Base-by-base conservation (phyloP, 2,329 filamentous ascomycete species). In the Cladorrhinum sp. region DNA sequence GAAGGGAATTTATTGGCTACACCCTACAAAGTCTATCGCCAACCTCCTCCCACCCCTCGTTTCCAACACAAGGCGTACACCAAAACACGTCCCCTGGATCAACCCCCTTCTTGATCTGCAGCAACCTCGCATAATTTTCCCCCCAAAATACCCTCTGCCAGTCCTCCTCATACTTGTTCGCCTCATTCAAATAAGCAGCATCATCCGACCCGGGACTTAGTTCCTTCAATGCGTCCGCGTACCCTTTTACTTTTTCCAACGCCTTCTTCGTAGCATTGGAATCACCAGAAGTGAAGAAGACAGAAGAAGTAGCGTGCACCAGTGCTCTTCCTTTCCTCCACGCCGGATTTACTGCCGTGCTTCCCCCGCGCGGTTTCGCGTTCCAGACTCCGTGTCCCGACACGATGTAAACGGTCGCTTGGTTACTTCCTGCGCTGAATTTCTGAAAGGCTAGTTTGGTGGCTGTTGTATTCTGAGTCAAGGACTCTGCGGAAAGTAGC, bases 41-140 rank as follows among this genome's bases (percentile, higher is more conserved):
- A 2, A 65, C 59, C 58, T 68, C 62, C 22, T 58, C n/a, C 67
- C 71, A 73, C 12, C 67, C 38, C 57, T 72, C 70, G 56, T 66
- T 72, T 4, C 74, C 74, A 6, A 76, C 74, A 57, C 74, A 76
- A n/a, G 72, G 68, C 50, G 69, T 66, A 65, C 74, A 76, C 62
- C 74, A 75, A 58, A 78, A 74, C 9, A 78, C 69, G 65, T 75
- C 75, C 1, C 66, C 67, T 0, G 75, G 76, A 60, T 78, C 75
- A 13, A 75, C 65, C 0, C 64, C 59, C 20, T 66, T 62, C 65
- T 78, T 78, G 55, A 77, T 73, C 23, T 61, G 18, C 23, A 73
- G 64, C 29, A 78, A 61, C 1, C 69, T 68, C 4, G 62, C 60
- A 57, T 77, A 77, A 45, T 77, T 74, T 12, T 41, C 45, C 1